Evolutionary conservation across 352 stramenopile species (phyloP).

Genomic region (Globisporangium barbulae): DNA sequence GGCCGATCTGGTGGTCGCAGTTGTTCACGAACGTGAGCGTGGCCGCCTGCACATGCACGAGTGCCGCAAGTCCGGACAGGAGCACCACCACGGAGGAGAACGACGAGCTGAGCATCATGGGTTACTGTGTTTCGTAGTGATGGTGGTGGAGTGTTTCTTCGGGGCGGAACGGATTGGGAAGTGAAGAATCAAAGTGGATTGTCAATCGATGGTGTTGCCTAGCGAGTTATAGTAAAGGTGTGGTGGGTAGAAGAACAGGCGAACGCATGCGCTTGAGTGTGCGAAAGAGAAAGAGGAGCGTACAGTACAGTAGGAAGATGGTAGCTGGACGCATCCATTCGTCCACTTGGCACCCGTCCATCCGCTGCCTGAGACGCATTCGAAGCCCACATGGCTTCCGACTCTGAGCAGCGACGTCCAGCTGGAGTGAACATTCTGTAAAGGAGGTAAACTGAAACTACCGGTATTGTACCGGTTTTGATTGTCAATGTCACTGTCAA

Average conservation of each 20-base stretch:
- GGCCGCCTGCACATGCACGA: conserved; percentile 1
- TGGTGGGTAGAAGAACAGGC: no score
- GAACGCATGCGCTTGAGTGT: not conserved
- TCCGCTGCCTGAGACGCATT: conserved; percentile 2
- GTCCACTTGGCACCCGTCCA: not conserved
- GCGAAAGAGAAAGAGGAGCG: not conserved
- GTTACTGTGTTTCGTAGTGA: not conserved
- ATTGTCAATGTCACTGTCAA: no score
- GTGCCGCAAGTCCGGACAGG: not conserved
- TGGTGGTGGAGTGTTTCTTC: not conserved
- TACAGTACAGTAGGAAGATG: no score
- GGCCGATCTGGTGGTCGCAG: conserved; percentile 17
- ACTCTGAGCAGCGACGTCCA: conserved; percentile 1
- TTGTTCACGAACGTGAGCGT: conserved; percentile 20
- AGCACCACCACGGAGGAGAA: not conserved
- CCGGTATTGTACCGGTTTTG: not conserved
- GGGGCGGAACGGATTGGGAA: not conserved
- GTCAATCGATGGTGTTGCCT: not conserved
- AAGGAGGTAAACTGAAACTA: not conserved
- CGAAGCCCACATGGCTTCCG: conserved; percentile 6
- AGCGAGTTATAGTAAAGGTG: not conserved
- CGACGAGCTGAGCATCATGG: conserved; percentile 4
- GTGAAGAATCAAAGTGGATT: not conserved
- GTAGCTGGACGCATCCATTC: not conserved
- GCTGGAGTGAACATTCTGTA: not conserved